Base-by-base conservation (phyloP, 2,329 filamentous ascomycete genomes). In the Neopestalotiopsis clavispora region DNA sequence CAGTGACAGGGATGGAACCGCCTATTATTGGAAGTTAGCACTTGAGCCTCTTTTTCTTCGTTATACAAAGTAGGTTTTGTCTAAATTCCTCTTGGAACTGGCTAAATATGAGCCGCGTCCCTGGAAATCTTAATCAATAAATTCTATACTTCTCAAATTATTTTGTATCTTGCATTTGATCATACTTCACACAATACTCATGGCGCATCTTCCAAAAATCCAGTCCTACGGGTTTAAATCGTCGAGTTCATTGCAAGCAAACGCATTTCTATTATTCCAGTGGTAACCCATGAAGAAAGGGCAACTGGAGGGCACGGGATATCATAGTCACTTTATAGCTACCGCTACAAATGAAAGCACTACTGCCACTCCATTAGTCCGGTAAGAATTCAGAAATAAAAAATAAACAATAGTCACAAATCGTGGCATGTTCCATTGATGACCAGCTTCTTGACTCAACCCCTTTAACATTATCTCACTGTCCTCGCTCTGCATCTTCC, bases 401-500 rank as follows among this genome's bases (percentile, higher is more conserved):
- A 52, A 14, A 52, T n/a, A 52, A 59, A 13, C 6, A 59, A 28
- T 20, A 59, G 20, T 12, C 3, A 34, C 57, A 59, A 14, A 32
- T 59, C 30, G 30, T 59, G 23, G 12, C 20, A 23, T 30, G 28
- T 59, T 23, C 57, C 20, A 13, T 59, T 23, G 5, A 28, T 30
- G 30, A 10, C 57, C 34, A 40, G 30, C 30, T 20, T 20, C 9
- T 62, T 32, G 23, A 5, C 20, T 52, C 10, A 49, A 42, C 20
- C 57, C 10, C 45, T 10, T 28, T 58, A 30, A 65, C n/a, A 20
- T 58, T 13, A 23, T 45, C 12, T 79, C 73, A 82, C 73, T 87
- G 85, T 71, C 87, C 85, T 49, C 61, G 38, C 76, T 95, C 92
- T 58, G 93, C 85, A 73, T 93, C 93, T 70, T 92, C 88, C 60